A percentile compares a stretch with the other conserved stretches of the same genome.
These are phyloP conservation scores for Penicillium capsulatum DNA, from an alignment of 2,329 filamentous ascomycete genomes.

Conservation along the genomic window DNA sequence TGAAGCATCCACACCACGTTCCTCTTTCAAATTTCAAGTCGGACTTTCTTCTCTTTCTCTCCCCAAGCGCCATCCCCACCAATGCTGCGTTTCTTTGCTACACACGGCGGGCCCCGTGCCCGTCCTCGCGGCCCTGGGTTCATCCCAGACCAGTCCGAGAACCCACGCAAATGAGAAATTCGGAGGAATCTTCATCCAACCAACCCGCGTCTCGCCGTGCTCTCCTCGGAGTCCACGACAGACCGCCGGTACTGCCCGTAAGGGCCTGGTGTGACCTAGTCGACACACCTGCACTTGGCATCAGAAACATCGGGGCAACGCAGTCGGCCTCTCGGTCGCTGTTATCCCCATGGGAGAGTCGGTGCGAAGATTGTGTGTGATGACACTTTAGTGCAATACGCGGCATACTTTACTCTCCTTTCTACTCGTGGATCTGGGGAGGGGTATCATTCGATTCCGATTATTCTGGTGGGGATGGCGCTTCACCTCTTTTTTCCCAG, in stretches of 20 bases:
- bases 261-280: constrained; percentile 73
- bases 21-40: too few relatives aligned
- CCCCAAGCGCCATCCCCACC: constrained; percentile 74
- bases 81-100: constrained; percentile 97
- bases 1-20: constrained; percentile 12
- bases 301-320: constrained; percentile 77
- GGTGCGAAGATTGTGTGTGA: constrained; percentile 88
- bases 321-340: constrained; percentile 10
- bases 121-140: constrained; percentile 22
- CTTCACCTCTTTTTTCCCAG: constrained; percentile 53
- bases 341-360: constrained; percentile 75
- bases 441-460: constrained; percentile 82
- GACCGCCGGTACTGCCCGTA: constrained; percentile 61
- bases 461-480: constrained; percentile 81
- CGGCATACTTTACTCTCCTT: constrained; percentile 61
- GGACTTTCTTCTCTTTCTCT: constrained; percentile 39
- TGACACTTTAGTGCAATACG: constrained; percentile 95
- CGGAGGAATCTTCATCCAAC: constrained; percentile 82
- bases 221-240: constrained; percentile 17
- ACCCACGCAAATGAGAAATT: constrained; percentile 88
- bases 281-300: constrained; percentile 75
- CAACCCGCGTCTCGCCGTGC: constrained; percentile 41
- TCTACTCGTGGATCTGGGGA: constrained; percentile 28
- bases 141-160: constrained; percentile 13
- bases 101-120: constrained; percentile 57